Evolutionary conservation across 257 asterid genomes (phyloP).

Genomic region (Solanum rostratum): DNA sequence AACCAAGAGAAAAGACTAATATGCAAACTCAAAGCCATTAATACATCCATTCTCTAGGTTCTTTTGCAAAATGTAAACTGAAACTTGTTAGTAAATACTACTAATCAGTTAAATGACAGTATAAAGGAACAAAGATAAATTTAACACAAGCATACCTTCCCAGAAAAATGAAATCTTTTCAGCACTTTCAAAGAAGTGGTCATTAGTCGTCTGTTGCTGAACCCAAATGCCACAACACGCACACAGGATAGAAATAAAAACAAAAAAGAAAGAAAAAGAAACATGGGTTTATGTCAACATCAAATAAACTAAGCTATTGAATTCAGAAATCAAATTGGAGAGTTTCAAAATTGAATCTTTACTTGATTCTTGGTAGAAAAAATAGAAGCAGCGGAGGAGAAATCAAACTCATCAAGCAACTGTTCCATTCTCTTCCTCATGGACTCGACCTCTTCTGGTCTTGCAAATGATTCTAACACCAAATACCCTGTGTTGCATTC

Average conservation of each 20-base stretch:
- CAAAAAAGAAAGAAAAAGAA: background rate
- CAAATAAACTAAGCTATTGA: background rate
- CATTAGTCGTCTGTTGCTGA: slow-evolving; percentile 57
- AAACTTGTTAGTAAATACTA: background rate
- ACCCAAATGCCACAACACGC: background rate
- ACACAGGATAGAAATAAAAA: background rate
- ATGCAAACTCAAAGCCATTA: background rate
- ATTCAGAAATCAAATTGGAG: background rate
- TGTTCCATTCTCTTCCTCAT: slow-evolving; percentile 56
- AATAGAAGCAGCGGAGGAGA: slow-evolving; percentile 46
- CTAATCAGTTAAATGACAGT: background rate
- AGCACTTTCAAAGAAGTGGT: slow-evolving; percentile 82
- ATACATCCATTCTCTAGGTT: background rate
- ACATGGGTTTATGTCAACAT: background rate
- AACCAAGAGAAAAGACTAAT: background rate
- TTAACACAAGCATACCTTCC: slow-evolving; percentile 47
- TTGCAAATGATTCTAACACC: slow-evolving; percentile 68
- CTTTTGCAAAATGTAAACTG: background rate
- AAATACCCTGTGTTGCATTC: slow-evolving; percentile 37
- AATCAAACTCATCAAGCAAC: slow-evolving; percentile 65
- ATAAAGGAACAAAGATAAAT: background rate
- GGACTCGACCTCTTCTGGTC: slow-evolving; percentile 47
- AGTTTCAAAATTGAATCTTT: background rate
- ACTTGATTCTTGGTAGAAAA: slow-evolving; percentile 94
- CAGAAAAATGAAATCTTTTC: slow-evolving; percentile 90